phyloP scores from a whole-genome alignment of 495 filamentous ascomycete genomes.

The Penicillium simplicissimum region DNA sequence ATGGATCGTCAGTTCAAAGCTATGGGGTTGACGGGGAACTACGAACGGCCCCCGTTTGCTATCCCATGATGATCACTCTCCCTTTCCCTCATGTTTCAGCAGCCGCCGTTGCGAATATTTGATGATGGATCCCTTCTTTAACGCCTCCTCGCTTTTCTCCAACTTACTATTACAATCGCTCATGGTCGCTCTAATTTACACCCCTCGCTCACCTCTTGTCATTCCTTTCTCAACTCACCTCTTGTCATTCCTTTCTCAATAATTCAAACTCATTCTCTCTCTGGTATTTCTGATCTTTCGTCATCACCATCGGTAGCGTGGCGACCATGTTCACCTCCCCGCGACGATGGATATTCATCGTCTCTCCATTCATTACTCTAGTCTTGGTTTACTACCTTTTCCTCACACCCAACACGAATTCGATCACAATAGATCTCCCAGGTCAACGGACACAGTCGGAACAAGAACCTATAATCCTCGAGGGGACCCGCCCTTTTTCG shows the following conservation, averaged over 20 bases:
- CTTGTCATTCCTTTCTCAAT: constrained; percentile 13
- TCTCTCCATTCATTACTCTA: constrained; percentile 28
- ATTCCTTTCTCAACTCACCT: constrained; percentile 11
- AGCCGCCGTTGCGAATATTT: constrained; percentile 8
- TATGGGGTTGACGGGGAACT: constrained; percentile 5
- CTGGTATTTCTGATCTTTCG: constrained; percentile 5
- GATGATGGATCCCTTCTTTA: neutral
- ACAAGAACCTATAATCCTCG: constrained; percentile 12
- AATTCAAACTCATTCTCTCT: constrained; percentile 6
- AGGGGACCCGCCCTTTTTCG: constrained; percentile 4
- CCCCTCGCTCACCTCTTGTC: constrained; percentile 7
- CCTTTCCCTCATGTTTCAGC: constrained; percentile 17
- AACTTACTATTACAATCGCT: neutral
- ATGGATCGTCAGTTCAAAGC: constrained; percentile 16
- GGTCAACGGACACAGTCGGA: constrained; percentile 13
- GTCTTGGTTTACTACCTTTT: constrained; percentile 22
- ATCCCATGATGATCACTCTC: constrained; percentile 14
- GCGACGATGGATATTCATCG: constrained; percentile 33
- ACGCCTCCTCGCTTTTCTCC: neutral
- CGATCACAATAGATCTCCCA: constrained; percentile 3
- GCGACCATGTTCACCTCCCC: constrained; percentile 29
- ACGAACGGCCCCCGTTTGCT: constrained; percentile 12
- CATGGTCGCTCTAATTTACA: neutral
- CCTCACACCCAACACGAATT: constrained; percentile 15
- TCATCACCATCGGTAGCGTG: neutral